Percentiles rank a stretch among this genome's conserved stretches.
Evolutionary conservation across 2,329 filamentous ascomycete species (phyloP).

Genomic region (Massarina eburnea): DNA sequence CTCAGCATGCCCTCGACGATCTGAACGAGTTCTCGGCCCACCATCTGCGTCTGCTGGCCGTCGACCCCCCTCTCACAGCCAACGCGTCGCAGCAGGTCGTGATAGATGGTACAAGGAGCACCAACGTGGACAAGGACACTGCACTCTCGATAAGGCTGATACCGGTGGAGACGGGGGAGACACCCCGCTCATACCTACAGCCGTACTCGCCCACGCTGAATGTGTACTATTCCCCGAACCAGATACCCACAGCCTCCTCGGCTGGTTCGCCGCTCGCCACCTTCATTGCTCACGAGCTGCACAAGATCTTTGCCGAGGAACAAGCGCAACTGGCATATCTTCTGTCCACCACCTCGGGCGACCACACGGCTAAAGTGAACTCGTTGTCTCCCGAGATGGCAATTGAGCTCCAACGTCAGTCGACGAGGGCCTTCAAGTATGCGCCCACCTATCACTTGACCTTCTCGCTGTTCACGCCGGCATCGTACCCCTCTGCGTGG

Average conservation of each 20-base stretch:
- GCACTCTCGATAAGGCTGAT: slow-evolving; percentile 72
- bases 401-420: slow-evolving; percentile 65
- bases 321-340: slow-evolving; percentile 70
- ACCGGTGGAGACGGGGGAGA: slow-evolving; percentile 57
- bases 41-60: slow-evolving; percentile 72
- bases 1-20: slow-evolving; percentile 83
- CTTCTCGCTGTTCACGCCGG: slow-evolving; percentile 89
- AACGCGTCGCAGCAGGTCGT: slow-evolving; percentile 37
- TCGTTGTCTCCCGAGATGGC: slow-evolving; percentile 49
- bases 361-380: slow-evolving; percentile 49
- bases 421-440: slow-evolving; percentile 85
- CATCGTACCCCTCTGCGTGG: slow-evolving; percentile 80
- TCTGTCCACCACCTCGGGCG: slow-evolving; percentile 49
- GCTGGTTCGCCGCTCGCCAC: slow-evolving; percentile 73
- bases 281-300: slow-evolving; percentile 77
- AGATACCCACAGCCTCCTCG: slow-evolving; percentile 66
- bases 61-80: slow-evolving; percentile 36
- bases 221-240: slow-evolving; percentile 72
- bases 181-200: slow-evolving; percentile 64
- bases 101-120: slow-evolving; percentile 26
- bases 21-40: slow-evolving; percentile 84
- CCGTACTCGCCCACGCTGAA: slow-evolving; percentile 72
- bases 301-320: slow-evolving; percentile 81
- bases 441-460: slow-evolving; percentile 93
- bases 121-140: slow-evolving; percentile 49